A percentile compares a stretch with the other conserved stretches of the same genome.
Conservation (phyloP, 148 eudicot genomes). For the Dysphania ambrosioides region DNA sequence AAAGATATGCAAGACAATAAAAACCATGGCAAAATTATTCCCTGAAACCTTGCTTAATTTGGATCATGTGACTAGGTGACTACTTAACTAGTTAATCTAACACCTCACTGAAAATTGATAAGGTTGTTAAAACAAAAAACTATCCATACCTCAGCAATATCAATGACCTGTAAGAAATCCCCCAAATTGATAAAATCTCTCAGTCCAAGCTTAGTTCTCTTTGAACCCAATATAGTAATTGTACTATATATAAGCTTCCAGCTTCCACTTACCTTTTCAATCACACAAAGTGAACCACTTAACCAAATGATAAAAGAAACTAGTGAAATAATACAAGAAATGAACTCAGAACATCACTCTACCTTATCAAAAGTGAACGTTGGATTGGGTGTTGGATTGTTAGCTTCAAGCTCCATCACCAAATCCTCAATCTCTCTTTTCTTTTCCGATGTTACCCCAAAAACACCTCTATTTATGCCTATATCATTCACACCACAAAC, state of each 20-base stretch:
- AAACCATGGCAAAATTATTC: too few relatives aligned
- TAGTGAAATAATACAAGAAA: neutral
- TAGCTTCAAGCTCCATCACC: slow-evolving; percentile 60
- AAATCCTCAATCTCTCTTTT: slow-evolving; percentile 59
- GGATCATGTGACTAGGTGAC: neutral
- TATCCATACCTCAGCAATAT: slow-evolving; percentile 61
- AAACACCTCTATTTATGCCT: slow-evolving; percentile 88
- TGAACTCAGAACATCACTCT: neutral
- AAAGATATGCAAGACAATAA: too few relatives aligned
- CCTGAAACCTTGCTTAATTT: neutral
- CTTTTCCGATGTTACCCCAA: slow-evolving; percentile 69
- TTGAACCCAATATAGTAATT: slow-evolving; percentile 77
- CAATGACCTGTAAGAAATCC: slow-evolving; percentile 64
- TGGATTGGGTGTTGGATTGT: slow-evolving; percentile 67
- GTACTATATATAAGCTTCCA: slow-evolving; percentile 91
- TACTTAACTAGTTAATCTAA: too few relatives aligned
- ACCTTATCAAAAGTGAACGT: slow-evolving; percentile 67
- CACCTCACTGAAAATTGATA: too few relatives aligned
- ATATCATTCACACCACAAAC: neutral
- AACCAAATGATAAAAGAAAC: neutral
- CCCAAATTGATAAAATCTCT: slow-evolving; percentile 81
- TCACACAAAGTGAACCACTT: slow-evolving; percentile 3
- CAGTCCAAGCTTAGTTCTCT: slow-evolving; percentile 87
- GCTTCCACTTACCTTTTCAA: slow-evolving; percentile 64
- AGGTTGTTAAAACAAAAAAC: neutral